Evolutionary conservation across 495 filamentous ascomycete species (phyloP).

Genomic region (Penicillium arizonense): DNA sequence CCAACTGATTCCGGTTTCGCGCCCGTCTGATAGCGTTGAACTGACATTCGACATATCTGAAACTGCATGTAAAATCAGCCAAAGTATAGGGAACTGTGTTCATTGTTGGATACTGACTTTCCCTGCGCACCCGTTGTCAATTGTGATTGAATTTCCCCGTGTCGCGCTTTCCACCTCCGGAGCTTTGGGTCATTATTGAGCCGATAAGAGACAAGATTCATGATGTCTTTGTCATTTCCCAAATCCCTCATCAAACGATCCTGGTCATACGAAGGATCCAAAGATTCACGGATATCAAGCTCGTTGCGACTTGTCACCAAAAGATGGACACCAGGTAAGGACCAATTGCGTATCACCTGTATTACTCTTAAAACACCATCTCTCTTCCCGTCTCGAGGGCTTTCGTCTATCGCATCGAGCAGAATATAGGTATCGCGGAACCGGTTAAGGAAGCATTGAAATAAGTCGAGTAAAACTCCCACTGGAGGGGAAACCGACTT

Average conservation of each 20-base stretch:
- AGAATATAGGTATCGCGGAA: slow-evolving; percentile 26
- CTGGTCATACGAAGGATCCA: slow-evolving; percentile 15
- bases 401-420: slow-evolving; percentile 30
- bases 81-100: too few relatives aligned
- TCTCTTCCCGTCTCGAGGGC: slow-evolving; percentile 16
- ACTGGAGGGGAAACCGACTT: slow-evolving; percentile 9
- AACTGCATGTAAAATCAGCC: too few relatives aligned
- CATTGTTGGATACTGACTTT: slow-evolving; percentile 2
- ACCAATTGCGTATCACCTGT: slow-evolving; percentile 24
- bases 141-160: slow-evolving; percentile 30
- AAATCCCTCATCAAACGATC: slow-evolving; percentile 23
- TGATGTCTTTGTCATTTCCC: slow-evolving; percentile 29
- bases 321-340: slow-evolving; percentile 26
- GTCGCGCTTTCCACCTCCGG: slow-evolving; percentile 23
- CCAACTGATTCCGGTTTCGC: slow-evolving; percentile 22
- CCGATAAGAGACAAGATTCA: slow-evolving; percentile 25
- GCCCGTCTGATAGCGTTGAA: slow-evolving; percentile 25
- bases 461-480: slow-evolving; percentile 8
- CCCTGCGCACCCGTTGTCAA: too few relatives aligned
- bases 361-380: slow-evolving; percentile 23
- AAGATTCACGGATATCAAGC: slow-evolving; percentile 29
- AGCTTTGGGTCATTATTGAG: slow-evolving; percentile 26
- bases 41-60: slow-evolving; percentile 41
- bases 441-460: slow-evolving; percentile 11
- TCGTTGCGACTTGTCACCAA: slow-evolving; percentile 39